phyloP scores from a whole-genome alignment of 192 early-diverging fungal genomes.

The Entomortierella parvispora region DNA sequence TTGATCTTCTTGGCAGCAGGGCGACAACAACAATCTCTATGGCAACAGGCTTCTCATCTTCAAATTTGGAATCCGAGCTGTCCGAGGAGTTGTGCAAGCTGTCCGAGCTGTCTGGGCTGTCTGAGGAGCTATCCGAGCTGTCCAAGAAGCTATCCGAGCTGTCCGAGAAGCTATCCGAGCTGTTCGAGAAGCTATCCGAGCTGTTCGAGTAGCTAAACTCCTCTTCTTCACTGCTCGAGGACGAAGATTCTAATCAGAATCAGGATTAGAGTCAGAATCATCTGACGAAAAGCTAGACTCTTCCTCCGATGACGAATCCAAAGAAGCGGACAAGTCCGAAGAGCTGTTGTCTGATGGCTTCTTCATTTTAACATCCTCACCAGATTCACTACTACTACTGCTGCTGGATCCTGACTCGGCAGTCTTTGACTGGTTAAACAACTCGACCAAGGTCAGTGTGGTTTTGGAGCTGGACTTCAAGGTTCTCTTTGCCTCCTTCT shows the following conservation, averaged over 20 bases:
- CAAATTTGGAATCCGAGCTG: slow-evolving; percentile 19
- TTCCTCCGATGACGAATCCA: slow-evolving; percentile 27
- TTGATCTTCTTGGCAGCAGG: slow-evolving; percentile 56
- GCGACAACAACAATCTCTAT: slow-evolving; percentile 23
- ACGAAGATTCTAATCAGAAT: slow-evolving; percentile 40
- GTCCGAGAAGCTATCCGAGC: slow-evolving; percentile 6
- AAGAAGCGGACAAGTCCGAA: slow-evolving; percentile 12
- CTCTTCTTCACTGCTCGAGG: slow-evolving; percentile 48
- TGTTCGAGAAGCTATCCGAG: not conserved
- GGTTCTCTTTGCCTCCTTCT: slow-evolving; percentile 53
- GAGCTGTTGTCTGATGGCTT: slow-evolving; percentile 18
- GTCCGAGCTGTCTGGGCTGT: slow-evolving; percentile 1
- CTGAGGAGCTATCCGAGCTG: no score
- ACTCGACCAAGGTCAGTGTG: slow-evolving; percentile 35
- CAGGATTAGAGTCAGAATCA: slow-evolving; percentile 48
- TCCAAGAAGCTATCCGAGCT: not conserved
- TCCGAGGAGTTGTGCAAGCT: no score
- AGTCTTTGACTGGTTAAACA: slow-evolving; percentile 14
- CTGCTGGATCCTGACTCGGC: slow-evolving; percentile 8
- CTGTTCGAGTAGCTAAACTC: not conserved
- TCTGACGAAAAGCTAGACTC: slow-evolving; percentile 35
- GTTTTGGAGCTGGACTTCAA: slow-evolving; percentile 42
- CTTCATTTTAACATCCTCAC: slow-evolving; percentile 31
- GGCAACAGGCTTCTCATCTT: slow-evolving; percentile 6
- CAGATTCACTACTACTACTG: slow-evolving; percentile 18